Conservation (phyloP, 495 filamentous ascomycete species). For the Aspergillus sclerotiicarbonarius region DNA sequence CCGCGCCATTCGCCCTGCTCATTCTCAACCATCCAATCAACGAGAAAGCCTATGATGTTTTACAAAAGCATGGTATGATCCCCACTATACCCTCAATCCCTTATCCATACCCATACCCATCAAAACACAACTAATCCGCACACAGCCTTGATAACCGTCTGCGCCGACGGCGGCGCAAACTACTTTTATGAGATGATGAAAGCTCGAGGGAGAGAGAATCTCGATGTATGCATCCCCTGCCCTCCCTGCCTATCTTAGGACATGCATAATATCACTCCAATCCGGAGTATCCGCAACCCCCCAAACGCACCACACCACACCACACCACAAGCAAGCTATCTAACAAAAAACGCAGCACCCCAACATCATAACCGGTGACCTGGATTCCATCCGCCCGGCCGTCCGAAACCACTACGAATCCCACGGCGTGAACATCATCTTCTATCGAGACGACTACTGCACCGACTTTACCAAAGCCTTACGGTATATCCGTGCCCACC, state of each 20-base stretch:
- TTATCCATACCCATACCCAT: not conserved
- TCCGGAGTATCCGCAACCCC: not conserved
- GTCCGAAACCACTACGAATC: slow-evolving; percentile 59
- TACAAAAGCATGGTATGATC: slow-evolving; percentile 59
- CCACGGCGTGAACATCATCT: slow-evolving; percentile 53
- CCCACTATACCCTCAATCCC: not conserved
- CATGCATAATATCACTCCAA: not conserved
- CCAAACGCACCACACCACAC: no score
- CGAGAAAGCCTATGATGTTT: slow-evolving; percentile 40
- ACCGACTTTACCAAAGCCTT: slow-evolving; percentile 82
- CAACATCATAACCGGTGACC: slow-evolving; percentile 74
- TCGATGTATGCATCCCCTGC: slow-evolving; percentile 34
- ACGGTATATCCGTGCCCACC: slow-evolving; percentile 53
- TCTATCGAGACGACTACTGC: slow-evolving; percentile 74
- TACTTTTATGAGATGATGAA: slow-evolving; percentile 59
- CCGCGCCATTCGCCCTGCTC: slow-evolving; percentile 56
- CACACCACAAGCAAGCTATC: no score
- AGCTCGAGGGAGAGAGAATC: slow-evolving; percentile 27
- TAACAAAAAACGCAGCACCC: slow-evolving; percentile 46
- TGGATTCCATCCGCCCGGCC: slow-evolving; percentile 71
- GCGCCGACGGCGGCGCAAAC: slow-evolving; percentile 92
- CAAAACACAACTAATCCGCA: slow-evolving; percentile 2
- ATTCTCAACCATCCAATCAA: slow-evolving; percentile 72
- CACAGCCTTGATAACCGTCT: slow-evolving; percentile 60
- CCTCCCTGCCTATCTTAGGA: not conserved